Evolutionary conservation across 768 basidiomycete genomes (phyloP), one percentile per base, ranked within the genome.

Genomic region (Grammothele lineata): DNA sequence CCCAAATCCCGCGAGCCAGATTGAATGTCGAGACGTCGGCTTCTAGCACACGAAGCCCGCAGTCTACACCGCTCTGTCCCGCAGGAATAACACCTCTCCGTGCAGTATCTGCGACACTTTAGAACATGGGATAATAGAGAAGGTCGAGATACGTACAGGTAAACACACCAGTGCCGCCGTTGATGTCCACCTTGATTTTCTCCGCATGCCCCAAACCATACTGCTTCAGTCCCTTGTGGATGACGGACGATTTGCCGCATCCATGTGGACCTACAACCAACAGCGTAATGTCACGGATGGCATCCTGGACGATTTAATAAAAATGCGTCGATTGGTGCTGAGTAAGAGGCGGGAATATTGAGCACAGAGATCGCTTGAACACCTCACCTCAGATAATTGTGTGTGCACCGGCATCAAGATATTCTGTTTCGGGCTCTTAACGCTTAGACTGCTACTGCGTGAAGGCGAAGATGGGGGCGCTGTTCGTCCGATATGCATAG

Each of bases 161-260:
- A 35, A 67, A 56, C 27, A 35, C 30, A 26, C 44, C 35, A 21
- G 51, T 45, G 3, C 55, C 54, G 8, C 55, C 48, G 1, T 50
- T 44, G 14, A 49, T 30, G 19, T 59, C 54, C 12, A 53, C 36
- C 24, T 39, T 55, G 38, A 52, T 53, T n/a, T 52, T 45, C 22
- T 54, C 51, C 2, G 65, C 58, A 25, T 65, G 63, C 8, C 62
- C 56, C 14, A 87, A 68, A 14, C 72, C 70, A 56, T 80, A 83
- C 2, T 74, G 71, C 53, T 78, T 81, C 45, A 92, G 70, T 10
- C 91, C 92, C 61, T 83, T 85, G 27, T 73, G 71, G 52, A 96
- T 87, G 40, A 91, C 75, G 3, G 81, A 79, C 1, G 89, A 85
- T 67, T 97, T 97, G 50, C 94, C 95, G 50, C 87, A 92, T 26